A percentile compares a stretch with the other conserved stretches of the same genome.
These are phyloP conservation scores for Pilasporangium apinafurcum DNA, from an alignment of 352 stramenopile genomes.

Conservation along the genomic window DNA sequence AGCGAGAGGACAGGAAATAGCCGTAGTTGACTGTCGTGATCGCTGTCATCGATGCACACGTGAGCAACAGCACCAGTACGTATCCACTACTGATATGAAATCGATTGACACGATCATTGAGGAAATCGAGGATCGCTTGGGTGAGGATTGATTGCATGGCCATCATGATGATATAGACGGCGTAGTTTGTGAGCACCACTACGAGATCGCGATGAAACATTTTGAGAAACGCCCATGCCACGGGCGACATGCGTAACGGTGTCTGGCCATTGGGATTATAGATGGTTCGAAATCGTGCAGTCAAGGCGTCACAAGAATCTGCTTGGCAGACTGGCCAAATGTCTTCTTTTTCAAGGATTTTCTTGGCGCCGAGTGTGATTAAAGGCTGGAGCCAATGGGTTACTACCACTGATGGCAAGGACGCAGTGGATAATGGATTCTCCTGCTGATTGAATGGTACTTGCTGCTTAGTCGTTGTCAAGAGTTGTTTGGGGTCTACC, in stretches of 20 bases:
- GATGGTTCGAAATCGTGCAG: no score
- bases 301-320: constrained; percentile 2
- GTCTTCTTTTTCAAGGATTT: constrained; percentile 3
- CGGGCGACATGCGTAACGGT: background rate
- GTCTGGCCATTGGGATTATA: no score
- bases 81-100: constrained; percentile 11
- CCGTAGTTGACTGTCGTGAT: constrained; percentile 15
- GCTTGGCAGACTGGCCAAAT: constrained; percentile 3
- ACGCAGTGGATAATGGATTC: constrained; percentile 18
- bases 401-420: constrained; percentile 14
- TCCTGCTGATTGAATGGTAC: constrained; percentile 14
- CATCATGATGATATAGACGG: constrained; percentile 3
- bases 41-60: constrained; percentile 3
- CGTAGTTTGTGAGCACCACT: constrained; percentile 2
- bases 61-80: constrained; percentile 13
- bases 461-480: no score
- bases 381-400: constrained; percentile 25
- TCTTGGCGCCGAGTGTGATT: constrained; percentile 21
- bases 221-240: background rate
- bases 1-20: constrained; percentile 10
- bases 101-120: constrained; percentile 4
- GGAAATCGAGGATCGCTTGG: constrained; percentile 14
- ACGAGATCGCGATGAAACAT: background rate
- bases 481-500: no score
- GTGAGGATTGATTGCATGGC: constrained; percentile 13